Percentiles rank a stretch among this genome's conserved stretches.
phyloP scores from a whole-genome alignment of 2,329 filamentous ascomycete species.

The Magnaporthiopsis incrustans region DNA sequence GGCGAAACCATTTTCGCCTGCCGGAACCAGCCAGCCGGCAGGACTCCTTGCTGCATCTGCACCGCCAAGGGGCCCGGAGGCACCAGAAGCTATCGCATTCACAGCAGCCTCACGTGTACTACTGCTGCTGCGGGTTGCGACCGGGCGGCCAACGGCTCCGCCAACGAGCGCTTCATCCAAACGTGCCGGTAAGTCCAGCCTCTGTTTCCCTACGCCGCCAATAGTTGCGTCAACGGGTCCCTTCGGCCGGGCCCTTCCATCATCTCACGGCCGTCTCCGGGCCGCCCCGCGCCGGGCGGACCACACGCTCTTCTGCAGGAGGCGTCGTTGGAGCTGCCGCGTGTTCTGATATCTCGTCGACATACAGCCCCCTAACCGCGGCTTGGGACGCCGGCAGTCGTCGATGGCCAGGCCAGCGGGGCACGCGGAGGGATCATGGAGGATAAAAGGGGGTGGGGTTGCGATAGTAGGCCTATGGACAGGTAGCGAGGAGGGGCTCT shows the following conservation, averaged over 20 bases:
- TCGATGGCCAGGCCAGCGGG: too few species aligned
- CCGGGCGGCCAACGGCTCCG: background rate
- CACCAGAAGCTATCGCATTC: background rate
- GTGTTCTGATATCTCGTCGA: too few species aligned
- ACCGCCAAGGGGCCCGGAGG: background rate
- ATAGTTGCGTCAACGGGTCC: background rate
- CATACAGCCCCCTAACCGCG: too few species aligned
- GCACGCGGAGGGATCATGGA: background rate
- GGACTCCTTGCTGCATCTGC: background rate
- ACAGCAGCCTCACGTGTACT: background rate
- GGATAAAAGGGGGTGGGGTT: background rate
- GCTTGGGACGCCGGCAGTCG: too few species aligned
- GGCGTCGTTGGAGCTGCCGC: too few species aligned
- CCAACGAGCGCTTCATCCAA: background rate
- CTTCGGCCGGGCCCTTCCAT: background rate
- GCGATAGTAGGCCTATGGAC: background rate
- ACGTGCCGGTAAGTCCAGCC: background rate
- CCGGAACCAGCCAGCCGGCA: background rate
- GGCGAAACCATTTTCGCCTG: background rate
- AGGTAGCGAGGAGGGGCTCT: background rate
- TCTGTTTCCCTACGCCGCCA: background rate
- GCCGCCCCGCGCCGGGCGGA: too few species aligned
- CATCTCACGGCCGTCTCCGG: too few species aligned
- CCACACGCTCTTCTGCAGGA: too few species aligned
- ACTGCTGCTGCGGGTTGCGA: too few species aligned